Conservation (phyloP, 2,329 filamentous ascomycete genomes). For the Fusarium nelsonii region DNA sequence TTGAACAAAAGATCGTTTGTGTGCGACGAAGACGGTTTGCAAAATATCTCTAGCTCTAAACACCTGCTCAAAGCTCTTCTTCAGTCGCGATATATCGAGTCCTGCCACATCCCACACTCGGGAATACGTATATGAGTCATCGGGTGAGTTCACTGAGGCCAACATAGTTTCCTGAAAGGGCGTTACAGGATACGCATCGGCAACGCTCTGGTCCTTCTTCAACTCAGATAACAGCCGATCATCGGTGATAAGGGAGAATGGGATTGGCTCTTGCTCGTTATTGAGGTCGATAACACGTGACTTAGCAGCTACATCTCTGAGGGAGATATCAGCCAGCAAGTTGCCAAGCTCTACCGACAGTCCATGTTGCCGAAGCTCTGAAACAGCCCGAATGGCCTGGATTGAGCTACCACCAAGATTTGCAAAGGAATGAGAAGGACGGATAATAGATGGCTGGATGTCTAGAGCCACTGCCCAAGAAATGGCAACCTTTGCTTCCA, state of each 20-base stretch:
- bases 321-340: neutral
- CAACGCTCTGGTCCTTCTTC: neutral
- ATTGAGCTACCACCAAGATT: constrained; percentile 27
- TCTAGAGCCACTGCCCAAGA: constrained; percentile 9
- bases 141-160: constrained; percentile 6
- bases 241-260: constrained; percentile 31
- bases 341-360: constrained; percentile 14
- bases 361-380: constrained; percentile 15
- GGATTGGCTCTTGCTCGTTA: constrained; percentile 1
- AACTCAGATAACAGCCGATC: neutral
- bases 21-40: constrained; percentile 31
- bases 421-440: constrained; percentile 3
- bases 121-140: constrained; percentile 35
- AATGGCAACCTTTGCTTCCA: neutral
- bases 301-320: neutral
- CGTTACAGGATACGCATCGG: constrained; percentile 44
- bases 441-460: constrained; percentile 1
- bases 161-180: constrained; percentile 43
- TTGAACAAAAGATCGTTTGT: constrained; percentile 15
- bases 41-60: constrained; percentile 31
- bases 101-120: constrained; percentile 27
- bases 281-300: neutral
- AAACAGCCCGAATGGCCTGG: constrained; percentile 11
- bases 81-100: constrained; percentile 22
- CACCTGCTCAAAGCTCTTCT: constrained; percentile 20